Conservation (phyloP, 2,329 filamentous ascomycete species). For the Xylaria sp. region DNA sequence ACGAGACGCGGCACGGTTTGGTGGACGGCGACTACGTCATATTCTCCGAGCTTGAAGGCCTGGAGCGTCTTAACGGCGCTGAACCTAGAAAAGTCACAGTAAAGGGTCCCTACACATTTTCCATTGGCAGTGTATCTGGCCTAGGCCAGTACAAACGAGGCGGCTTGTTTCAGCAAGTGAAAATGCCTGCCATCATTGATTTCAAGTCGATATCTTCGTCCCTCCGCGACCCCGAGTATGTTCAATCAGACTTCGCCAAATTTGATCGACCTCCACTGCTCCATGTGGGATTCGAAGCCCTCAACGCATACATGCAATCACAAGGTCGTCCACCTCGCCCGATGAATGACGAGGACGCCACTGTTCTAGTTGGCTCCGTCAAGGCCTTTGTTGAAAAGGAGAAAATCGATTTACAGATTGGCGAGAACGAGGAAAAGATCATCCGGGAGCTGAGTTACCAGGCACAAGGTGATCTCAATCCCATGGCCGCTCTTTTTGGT, state of each 20-base stretch:
- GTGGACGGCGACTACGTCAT: constrained; percentile 98
- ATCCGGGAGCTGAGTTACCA: constrained; percentile 95
- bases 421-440: constrained; percentile 95
- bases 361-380: constrained; percentile 78
- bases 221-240: constrained; percentile 85
- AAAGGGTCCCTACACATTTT: constrained; percentile 97
- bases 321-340: constrained; percentile 83
- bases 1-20: constrained; percentile 93
- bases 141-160: constrained; percentile 89
- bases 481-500: constrained; percentile 95
- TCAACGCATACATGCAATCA: constrained; percentile 83
- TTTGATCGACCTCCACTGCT: constrained; percentile 94
- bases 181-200: constrained; percentile 94
- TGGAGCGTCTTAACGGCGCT: constrained; percentile 86
- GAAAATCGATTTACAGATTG: constrained; percentile 82
- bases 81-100: constrained; percentile 92
- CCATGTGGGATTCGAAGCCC: constrained; percentile 90
- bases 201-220: constrained; percentile 85
- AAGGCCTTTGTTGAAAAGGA: constrained; percentile 79
- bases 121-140: constrained; percentile 90
- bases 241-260: constrained; percentile 97
- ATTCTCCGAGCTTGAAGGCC: constrained; percentile 91
- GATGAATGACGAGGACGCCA: constrained; percentile 85
- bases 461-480: constrained; percentile 87
- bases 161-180: constrained; percentile 93